A percentile compares a stretch with the other conserved stretches of the same genome.
phyloP scores from a whole-genome alignment of 495 filamentous ascomycete species.

The Penicillium argentinense region DNA sequence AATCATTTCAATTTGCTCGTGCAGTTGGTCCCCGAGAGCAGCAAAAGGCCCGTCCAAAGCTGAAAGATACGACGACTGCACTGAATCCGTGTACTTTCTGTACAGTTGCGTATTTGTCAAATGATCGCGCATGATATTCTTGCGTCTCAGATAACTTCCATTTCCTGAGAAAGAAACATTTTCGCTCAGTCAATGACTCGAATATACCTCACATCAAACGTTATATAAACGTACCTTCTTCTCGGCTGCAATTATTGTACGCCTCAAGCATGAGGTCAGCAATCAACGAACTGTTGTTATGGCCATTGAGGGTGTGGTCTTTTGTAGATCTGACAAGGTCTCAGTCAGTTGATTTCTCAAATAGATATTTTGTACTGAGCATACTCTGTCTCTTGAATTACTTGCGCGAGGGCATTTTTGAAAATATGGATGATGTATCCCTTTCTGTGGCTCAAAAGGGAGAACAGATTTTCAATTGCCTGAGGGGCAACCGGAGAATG shows the following conservation, averaged over 20 bases:
- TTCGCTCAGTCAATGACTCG: neutral
- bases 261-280: slow-evolving; percentile 19
- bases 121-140: neutral
- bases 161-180: too few species aligned
- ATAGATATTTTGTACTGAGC: neutral
- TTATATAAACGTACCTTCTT: slow-evolving; percentile 16
- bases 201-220: neutral
- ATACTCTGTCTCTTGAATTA: slow-evolving; percentile 9
- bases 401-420: neutral
- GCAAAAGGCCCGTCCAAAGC: neutral
- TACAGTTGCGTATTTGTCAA: neutral
- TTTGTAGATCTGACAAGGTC: neutral
- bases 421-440: too few species aligned
- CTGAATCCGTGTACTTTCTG: neutral
- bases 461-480: too few species aligned
- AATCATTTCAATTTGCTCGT: neutral
- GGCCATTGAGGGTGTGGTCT: slow-evolving; percentile 12
- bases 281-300: slow-evolving; percentile 24
- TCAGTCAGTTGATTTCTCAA: slow-evolving; percentile 5
- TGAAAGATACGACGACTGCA: neutral
- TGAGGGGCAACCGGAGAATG: too few species aligned
- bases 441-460: too few species aligned
- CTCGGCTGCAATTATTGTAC: slow-evolving; percentile 12
- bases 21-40: neutral
- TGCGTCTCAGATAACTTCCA: neutral